These are phyloP conservation scores for Spizellomyces punctatus DNA, from an alignment of 192 early-diverging fungal species.

Conservation along the genomic window DNA sequence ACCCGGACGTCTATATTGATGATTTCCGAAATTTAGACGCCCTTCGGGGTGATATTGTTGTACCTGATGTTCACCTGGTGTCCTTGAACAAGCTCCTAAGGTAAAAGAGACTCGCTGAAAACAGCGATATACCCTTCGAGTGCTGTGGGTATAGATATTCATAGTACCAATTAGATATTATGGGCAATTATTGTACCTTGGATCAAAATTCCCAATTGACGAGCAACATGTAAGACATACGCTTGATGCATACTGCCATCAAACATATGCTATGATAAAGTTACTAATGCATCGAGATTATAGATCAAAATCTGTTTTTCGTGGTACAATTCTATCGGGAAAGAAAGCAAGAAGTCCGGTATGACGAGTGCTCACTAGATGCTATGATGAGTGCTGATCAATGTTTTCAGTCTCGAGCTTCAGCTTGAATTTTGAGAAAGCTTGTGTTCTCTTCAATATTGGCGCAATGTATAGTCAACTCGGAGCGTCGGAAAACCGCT, in stretches of 20 bases:
- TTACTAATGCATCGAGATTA: no score
- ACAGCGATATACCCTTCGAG: not conserved
- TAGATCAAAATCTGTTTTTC: slow-evolving; percentile 66
- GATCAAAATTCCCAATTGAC: slow-evolving; percentile 87
- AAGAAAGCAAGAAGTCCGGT: slow-evolving; percentile 38
- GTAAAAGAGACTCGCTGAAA: slow-evolving; percentile 38
- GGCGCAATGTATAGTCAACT: slow-evolving; percentile 84
- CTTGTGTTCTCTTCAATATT: slow-evolving; percentile 83
- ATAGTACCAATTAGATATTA: slow-evolving; percentile 66
- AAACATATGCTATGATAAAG: no score
- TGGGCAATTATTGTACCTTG: slow-evolving; percentile 80
- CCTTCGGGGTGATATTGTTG: slow-evolving; percentile 69
- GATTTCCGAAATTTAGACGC: slow-evolving; percentile 84
- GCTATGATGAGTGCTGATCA: not conserved
- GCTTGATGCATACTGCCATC: no score
- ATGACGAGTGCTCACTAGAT: not conserved
- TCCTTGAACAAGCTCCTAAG: slow-evolving; percentile 67
- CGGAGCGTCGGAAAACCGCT: slow-evolving; percentile 67
- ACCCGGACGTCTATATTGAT: slow-evolving; percentile 81
- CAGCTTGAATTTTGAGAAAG: slow-evolving; percentile 83
- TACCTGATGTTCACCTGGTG: slow-evolving; percentile 64
- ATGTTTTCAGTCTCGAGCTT: slow-evolving; percentile 56
- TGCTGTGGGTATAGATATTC: not conserved
- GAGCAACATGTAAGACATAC: slow-evolving; percentile 51
- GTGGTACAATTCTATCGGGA: slow-evolving; percentile 69